Percentiles rank a stretch among this genome's conserved stretches.
These are phyloP conservation scores for Rubus parviflorus DNA, from an alignment of 306 rosid genomes.

Conservation along the genomic window DNA sequence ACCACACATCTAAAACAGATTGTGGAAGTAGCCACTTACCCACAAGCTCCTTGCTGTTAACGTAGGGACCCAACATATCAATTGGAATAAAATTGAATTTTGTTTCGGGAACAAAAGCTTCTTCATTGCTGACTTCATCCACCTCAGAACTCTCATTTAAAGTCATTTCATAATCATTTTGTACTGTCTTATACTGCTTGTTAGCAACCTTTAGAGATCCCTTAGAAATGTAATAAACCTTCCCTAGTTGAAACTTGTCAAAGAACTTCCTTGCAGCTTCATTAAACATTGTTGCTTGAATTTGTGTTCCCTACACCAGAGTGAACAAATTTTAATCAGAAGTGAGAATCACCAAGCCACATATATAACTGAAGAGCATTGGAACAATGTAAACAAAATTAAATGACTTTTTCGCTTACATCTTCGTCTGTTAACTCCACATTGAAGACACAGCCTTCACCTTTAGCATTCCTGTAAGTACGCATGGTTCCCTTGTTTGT, in stretches of 20 bases:
- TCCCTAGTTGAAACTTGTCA: slow-evolving; percentile 78
- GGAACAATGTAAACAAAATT: not conserved
- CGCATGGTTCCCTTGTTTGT: slow-evolving; percentile 88
- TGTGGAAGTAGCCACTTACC: slow-evolving; percentile 48
- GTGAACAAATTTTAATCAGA: slow-evolving; percentile 6
- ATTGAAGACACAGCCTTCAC: slow-evolving; percentile 96
- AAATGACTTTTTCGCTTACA: slow-evolving; percentile 38
- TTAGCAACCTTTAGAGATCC: slow-evolving; percentile 84
- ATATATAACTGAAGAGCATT: not conserved
- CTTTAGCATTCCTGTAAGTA: slow-evolving; percentile 74
- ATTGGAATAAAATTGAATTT: slow-evolving; percentile 74
- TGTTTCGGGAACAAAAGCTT: slow-evolving; percentile 67
- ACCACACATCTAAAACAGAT: not conserved
- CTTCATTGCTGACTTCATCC: slow-evolving; percentile 76
- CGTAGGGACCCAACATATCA: slow-evolving; percentile 84
- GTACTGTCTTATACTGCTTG: slow-evolving; percentile 81
- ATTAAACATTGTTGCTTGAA: slow-evolving; percentile 98
- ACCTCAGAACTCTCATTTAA: slow-evolving; percentile 87
- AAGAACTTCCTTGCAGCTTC: slow-evolving; percentile 82
- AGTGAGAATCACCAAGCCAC: not conserved
- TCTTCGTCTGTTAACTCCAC: slow-evolving; percentile 94
- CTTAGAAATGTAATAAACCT: slow-evolving; percentile 83
- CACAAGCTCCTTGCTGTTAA: slow-evolving; percentile 66
- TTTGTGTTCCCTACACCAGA: slow-evolving; percentile 78
- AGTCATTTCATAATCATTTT: slow-evolving; percentile 92